phyloP scores from a whole-genome alignment of 2,329 filamentous ascomycete genomes.

The Remersonia thermophila region DNA sequence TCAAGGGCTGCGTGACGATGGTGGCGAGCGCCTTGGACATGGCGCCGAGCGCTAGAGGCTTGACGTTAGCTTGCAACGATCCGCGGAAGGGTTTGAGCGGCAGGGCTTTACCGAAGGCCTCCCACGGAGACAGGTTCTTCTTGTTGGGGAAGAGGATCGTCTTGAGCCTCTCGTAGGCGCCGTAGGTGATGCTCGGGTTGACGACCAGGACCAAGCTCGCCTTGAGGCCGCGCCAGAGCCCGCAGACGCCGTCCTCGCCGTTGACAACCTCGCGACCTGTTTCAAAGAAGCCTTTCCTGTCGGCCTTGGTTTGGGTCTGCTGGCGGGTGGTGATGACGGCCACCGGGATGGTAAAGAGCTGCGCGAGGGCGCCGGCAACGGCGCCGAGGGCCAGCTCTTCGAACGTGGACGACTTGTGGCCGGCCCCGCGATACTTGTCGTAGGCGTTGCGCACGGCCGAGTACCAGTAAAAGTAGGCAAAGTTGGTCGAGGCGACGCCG shows the following conservation, averaged over 20 bases:
- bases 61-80: too few relatives aligned
- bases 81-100: too few relatives aligned
- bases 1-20: slow-evolving; percentile 83
- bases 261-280: slow-evolving; percentile 83
- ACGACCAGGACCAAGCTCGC: slow-evolving; percentile 90
- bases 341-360: slow-evolving; percentile 92
- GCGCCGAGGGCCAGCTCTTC: slow-evolving; percentile 78
- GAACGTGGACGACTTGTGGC: slow-evolving; percentile 56
- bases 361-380: slow-evolving; percentile 76
- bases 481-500: slow-evolving; percentile 93
- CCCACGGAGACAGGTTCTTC: slow-evolving; percentile 61
- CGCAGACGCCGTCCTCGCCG: slow-evolving; percentile 77
- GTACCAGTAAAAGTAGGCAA: slow-evolving; percentile 99
- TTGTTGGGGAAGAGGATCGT: slow-evolving; percentile 67
- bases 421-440: slow-evolving; percentile 42
- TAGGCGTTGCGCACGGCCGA: slow-evolving; percentile 77
- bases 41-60: slow-evolving; percentile 65
- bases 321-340: slow-evolving; percentile 92
- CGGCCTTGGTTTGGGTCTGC: slow-evolving; percentile 76
- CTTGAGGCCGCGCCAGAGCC: slow-evolving; percentile 90
- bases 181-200: slow-evolving; percentile 96
- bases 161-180: slow-evolving; percentile 83
- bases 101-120: slow-evolving; percentile 71
- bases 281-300: slow-evolving; percentile 75
- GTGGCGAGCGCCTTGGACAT: slow-evolving; percentile 89